A percentile compares a stretch with the other conserved stretches of the same genome.
These are phyloP conservation scores for Dioszegia crocea DNA, from an alignment of 768 basidiomycete genomes.

Conservation along the genomic window DNA sequence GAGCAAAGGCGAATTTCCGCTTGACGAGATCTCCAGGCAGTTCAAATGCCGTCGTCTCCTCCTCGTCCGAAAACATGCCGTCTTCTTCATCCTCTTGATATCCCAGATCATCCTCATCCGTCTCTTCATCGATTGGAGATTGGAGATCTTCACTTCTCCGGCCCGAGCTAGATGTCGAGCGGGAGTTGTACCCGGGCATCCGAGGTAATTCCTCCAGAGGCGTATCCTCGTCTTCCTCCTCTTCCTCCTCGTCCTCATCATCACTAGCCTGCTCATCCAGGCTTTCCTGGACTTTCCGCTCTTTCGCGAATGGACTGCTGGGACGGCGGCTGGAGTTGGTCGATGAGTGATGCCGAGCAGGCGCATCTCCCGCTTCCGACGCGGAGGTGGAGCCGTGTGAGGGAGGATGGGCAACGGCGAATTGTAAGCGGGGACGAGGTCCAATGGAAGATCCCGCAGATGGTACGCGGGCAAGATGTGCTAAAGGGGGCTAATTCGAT, in stretches of 20 bases:
- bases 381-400: slow-evolving; percentile 8
- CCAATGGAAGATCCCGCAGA: slow-evolving; percentile 1
- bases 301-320: not conserved
- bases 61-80: slow-evolving; percentile 22
- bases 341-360: not conserved
- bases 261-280: slow-evolving; percentile 3
- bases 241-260: slow-evolving; percentile 14
- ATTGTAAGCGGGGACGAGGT: slow-evolving; percentile 2
- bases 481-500: slow-evolving; percentile 16
- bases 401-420: slow-evolving; percentile 8
- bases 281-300: slow-evolving; percentile 7
- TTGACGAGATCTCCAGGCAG: not conserved
- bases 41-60: slow-evolving; percentile 14
- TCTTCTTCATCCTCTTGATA: slow-evolving; percentile 38
- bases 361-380: not conserved
- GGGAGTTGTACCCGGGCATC: not conserved
- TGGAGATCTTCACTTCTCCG: not conserved
- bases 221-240: slow-evolving; percentile 11
- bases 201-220: not conserved
- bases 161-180: slow-evolving; percentile 2
- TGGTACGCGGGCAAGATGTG: slow-evolving; percentile 13
- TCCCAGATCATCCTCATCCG: slow-evolving; percentile 25
- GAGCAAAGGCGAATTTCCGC: slow-evolving; percentile 30
- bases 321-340: slow-evolving; percentile 1
- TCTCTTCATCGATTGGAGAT: slow-evolving; percentile 10